Conservation (phyloP, 129 eudicot species). For the Arctium lappa region DNA sequence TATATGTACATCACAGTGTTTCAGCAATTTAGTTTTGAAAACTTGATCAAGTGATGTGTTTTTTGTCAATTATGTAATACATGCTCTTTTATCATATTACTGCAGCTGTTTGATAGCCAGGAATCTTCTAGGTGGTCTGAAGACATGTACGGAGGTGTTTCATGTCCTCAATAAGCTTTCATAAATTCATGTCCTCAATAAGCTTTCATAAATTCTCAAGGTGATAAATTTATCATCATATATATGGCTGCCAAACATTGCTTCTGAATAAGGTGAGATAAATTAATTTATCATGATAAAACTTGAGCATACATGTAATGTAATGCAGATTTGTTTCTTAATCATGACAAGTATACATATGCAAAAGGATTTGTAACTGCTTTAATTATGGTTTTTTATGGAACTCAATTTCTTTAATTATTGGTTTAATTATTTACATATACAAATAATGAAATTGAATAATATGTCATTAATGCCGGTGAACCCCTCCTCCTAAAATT, state of each 20-base stretch:
- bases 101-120: slow-evolving; percentile 85
- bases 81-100: background rate
- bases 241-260: slow-evolving; percentile 51
- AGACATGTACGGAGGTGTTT: slow-evolving; percentile 75
- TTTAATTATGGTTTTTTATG: background rate
- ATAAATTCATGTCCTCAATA: background rate
- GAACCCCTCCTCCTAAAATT: no score
- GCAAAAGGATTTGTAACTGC: background rate
- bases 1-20: no score
- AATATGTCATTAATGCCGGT: background rate
- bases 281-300: no score
- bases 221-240: no score
- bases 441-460: background rate
- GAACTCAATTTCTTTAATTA: background rate
- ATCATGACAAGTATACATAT: background rate
- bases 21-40: background rate
- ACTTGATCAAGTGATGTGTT: background rate
- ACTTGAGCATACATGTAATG: background rate
- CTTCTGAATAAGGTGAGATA: slow-evolving; percentile 63
- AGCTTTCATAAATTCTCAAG: no score
- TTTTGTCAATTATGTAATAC: background rate
- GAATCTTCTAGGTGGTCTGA: slow-evolving; percentile 54
- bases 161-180: slow-evolving; percentile 45
- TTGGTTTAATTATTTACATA: background rate
- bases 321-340: background rate